Evolutionary conservation across 2,329 filamentous ascomycete genomes (phyloP), one percentile per base, ranked within the genome.

Genomic region (Curvularia lunata): DNA sequence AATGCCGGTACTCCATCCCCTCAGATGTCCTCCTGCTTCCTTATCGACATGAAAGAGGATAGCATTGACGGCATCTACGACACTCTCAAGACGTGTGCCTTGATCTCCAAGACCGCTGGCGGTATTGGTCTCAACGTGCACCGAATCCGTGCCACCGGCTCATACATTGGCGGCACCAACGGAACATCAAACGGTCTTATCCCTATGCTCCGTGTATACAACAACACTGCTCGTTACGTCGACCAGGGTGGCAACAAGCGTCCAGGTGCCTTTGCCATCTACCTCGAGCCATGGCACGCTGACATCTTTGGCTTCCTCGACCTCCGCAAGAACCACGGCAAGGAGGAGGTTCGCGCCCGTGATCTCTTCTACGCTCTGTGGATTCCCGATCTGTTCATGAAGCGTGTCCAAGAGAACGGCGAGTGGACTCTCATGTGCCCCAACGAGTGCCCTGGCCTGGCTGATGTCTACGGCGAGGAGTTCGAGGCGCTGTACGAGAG

Each of bases 331-430:
- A 99, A 99, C 81, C 95, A 99, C 79, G 95, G 95, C 69, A 99
- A 99, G 82, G 95, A 99, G 78, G 95, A 99, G 82, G 87, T 97
- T 67, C 92, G 95, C 72, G 95, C 95, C 64, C 93, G 95, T 75
- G 95, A 99, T 78, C 85, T 99, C 50, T 99, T 99, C 87, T 92
- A 97, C 63, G 95, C 94, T 59, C 86, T 99, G 49, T 99, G 95
- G 95, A 97, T 97, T 57, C 93, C 95, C 16, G 95, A 99, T 83
- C 86, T 99, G 45, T 99, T 99, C 87, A 99, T 99, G 95, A 96
- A 97, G 85, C 92, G 95, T 78, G 94, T 99, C 55, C 92, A 99
- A 82, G 89, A 92, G 84, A 99, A 99, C 78, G 90, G 87, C 56
- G 90, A 95, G 59, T 99, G 95, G 95, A 98, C 95, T 18, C 84